Base-by-base conservation (phyloP, 495 filamentous ascomycete species). In the Penicillium bialowiezense region DNA sequence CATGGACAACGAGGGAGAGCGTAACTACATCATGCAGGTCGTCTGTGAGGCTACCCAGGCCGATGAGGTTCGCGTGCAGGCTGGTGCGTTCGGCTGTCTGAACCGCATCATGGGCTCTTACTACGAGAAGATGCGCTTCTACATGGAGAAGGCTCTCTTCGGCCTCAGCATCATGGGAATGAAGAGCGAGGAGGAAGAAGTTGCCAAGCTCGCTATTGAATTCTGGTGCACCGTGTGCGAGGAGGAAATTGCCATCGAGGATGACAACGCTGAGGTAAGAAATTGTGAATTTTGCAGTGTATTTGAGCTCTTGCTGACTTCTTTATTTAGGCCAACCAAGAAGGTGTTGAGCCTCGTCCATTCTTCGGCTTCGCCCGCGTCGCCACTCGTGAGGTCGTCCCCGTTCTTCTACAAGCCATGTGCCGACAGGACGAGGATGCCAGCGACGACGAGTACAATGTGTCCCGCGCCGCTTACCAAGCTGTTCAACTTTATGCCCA, bases 221-320 rank as follows among this genome's bases (percentile, higher is more conserved):
- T 98, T 98, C 76, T 98, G 93, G 93, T 97, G 93, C 73, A 97
- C 93, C 15, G 93, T 98, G 32, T 97, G 93, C 73, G 93, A 98
- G 64, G 93, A 98, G 72, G 93, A 98, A 67, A 89, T 96, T 53
- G 83, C 86, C 48, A 97, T 98, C 63, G 93, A 97, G 54, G 93
- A 98, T 59, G 93, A 98, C 65, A 98, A 98, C 62, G 76, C 81
- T 51, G 85, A 89, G 78, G 89, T 91, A 77, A 55, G 59, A 71
- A 35, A 46, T 44, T 12, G 14, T 23, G 44, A 26, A 29, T 10
- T 3, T 14, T 15, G 1, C 13, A 33, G 26, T 37, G 23, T 28
- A 12, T 20, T 24, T 32, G 13, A 36, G 15, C 21, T 2, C 6
- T 12, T 38, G 59, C 29, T 55, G 15, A 55, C 18, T 12, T 44